Base-by-base conservation (phyloP, 2,329 filamentous ascomycete genomes). In the Dothidotthia symphoricarpi region DNA sequence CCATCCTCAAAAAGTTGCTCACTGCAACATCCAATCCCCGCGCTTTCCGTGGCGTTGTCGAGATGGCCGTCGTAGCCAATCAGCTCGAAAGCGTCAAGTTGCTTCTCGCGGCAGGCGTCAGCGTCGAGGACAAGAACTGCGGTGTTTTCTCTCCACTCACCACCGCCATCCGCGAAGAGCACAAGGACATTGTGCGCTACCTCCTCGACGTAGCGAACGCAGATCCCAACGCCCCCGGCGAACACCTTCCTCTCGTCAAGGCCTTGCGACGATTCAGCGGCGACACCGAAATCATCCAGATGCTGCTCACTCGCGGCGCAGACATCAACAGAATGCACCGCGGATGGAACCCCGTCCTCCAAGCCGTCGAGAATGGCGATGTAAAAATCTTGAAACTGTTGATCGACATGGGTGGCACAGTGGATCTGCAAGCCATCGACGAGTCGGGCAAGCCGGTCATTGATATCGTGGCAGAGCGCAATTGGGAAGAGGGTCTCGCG, bases 141-240 rank as follows among this genome's bases (percentile, higher is more conserved):
- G 83, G 83, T 36, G 83, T 86, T 32, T 87, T 86, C 68, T 84
- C 80, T 1, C 80, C 81, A 0, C 72, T 86, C 3, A 86, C 82
- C 0, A 83, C 80, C 0, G 80, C 81, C 7, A 78, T 85, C 39
- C 79, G 82, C 10, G 82, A 86, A 61, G 70, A 78, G 16, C 73
- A 74, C 49, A 77, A 74, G 29, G 75, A 77, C 0, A 84, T 85
- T 39, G 79, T 83, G 27, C 62, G 61, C 3, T 85, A 73, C 66
- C 73, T 86, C 8, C 69, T 86, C 40, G 73, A 78, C 32, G 75
- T 81, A 44, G 81, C 75, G 1, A 75, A 75, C 7, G 82, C 82
- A 0, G 80, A 85, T 52, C 74, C 80, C 29, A 85, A 85, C 57
- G 71, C 78, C 0, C 82, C 83, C 0, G 83, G 83, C 14, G 83